Conservation (phyloP, 768 basidiomycete genomes). For the Epithele typhae region DNA sequence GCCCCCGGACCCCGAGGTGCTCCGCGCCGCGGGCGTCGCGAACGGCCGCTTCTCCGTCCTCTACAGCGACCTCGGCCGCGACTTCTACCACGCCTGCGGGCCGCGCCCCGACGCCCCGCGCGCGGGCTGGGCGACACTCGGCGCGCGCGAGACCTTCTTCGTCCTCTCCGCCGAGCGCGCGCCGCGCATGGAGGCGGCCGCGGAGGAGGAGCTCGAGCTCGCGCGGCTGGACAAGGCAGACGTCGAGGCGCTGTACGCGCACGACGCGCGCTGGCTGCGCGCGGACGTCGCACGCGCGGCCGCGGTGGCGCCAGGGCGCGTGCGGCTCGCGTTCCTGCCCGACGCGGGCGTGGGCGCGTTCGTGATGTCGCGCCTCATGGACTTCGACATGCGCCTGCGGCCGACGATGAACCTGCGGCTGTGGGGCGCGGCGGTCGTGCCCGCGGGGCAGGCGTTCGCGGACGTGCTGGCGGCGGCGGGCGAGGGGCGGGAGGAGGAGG, state of each 20-base stretch:
- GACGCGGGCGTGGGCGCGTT: slow-evolving; percentile 45
- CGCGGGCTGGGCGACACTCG: slow-evolving; percentile 42
- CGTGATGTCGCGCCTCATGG: slow-evolving; percentile 31
- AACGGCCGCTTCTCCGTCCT: slow-evolving; percentile 44
- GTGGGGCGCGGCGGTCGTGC: no score
- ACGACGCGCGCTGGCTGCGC: slow-evolving; percentile 36
- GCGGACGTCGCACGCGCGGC: slow-evolving; percentile 23
- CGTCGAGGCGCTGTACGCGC: slow-evolving; percentile 33
- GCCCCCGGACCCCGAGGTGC: slow-evolving; percentile 33
- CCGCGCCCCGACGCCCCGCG: slow-evolving; percentile 23
- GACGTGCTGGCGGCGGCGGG: no score
- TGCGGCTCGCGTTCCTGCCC: slow-evolving; percentile 40
- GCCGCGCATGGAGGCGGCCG: neutral
- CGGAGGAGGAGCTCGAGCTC: no score
- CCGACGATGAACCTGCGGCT: neutral
- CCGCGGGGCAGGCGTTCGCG: no score
- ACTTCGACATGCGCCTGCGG: no score
- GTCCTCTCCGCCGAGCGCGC: slow-evolving; percentile 1
- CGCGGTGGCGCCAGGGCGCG: slow-evolving; percentile 7
- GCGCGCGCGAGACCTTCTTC: slow-evolving; percentile 34
- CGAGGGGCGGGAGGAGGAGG: no score
- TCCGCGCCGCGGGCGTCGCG: slow-evolving; percentile 24
- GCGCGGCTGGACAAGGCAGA: slow-evolving; percentile 35
- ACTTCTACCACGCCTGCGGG: slow-evolving; percentile 42
- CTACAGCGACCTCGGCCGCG: slow-evolving; percentile 48